These are phyloP conservation scores for Hammondia hammondi DNA, from an alignment of 169 alveolate genomes.

Conservation along the genomic window DNA sequence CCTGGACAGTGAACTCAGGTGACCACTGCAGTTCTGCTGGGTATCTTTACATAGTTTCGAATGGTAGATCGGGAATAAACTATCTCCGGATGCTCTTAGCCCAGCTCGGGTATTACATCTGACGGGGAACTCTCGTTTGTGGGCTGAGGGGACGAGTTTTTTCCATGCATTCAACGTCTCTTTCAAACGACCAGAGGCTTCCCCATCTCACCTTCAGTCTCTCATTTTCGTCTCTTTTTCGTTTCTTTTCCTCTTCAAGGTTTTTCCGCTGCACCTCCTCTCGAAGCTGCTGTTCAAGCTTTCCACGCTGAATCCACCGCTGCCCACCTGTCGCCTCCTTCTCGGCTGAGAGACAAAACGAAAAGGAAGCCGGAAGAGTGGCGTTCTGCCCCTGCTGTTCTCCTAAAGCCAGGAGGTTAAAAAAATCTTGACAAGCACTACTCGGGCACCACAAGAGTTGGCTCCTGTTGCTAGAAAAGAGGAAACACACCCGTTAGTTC, in stretches of 20 bases:
- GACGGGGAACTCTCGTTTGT: background rate
- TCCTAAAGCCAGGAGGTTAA: too few species aligned
- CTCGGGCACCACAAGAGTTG: background rate
- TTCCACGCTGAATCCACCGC: conserved; percentile 27
- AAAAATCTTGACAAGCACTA: background rate
- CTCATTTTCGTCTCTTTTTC: background rate
- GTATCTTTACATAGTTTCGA: too few species aligned
- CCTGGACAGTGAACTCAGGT: too few species aligned
- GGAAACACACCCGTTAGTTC: background rate
- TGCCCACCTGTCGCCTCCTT: background rate
- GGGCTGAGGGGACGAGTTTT: too few species aligned
- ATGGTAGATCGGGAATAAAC: background rate
- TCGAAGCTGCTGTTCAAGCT: background rate
- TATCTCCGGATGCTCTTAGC: background rate
- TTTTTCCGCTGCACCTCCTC: conserved; percentile 7
- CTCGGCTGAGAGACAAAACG: background rate
- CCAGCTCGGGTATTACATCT: too few species aligned
- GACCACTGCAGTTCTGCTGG: too few species aligned
- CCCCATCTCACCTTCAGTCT: conserved; percentile 8
- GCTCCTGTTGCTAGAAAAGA: background rate
- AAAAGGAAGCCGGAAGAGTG: background rate
- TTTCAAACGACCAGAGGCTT: too few species aligned
- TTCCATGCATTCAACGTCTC: too few species aligned
- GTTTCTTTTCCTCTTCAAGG: background rate
- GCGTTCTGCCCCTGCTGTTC: background rate